A percentile compares a stretch with the other conserved stretches of the same genome.
phyloP scores from a whole-genome alignment of 257 asterid genomes.

The Leptodermis oblonga region DNA sequence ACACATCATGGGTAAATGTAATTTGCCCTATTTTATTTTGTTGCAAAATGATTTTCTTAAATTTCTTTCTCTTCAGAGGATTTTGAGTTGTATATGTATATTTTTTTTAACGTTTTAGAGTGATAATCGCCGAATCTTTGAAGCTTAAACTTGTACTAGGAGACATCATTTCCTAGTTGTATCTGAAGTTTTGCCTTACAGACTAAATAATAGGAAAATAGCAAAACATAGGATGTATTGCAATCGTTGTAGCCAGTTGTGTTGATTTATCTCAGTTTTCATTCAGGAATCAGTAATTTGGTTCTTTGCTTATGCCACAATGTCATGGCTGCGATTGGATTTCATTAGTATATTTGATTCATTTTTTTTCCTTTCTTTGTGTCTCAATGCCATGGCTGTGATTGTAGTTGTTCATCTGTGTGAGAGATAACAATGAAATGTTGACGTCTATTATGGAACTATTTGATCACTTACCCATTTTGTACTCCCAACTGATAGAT shows the following conservation, averaged over 20 bases:
- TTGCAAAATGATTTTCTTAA: neutral
- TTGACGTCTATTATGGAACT: neutral
- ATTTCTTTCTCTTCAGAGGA: neutral
- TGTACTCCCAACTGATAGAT: slow-evolving; percentile 29
- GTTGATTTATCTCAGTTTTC: neutral
- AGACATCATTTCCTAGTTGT: neutral
- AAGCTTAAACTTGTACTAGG: neutral
- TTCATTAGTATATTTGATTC: no score
- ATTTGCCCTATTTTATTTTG: no score
- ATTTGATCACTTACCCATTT: slow-evolving; percentile 6
- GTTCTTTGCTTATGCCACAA: neutral
- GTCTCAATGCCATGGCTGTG: neutral
- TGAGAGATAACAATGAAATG: neutral
- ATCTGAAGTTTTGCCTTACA: neutral
- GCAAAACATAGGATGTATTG: neutral
- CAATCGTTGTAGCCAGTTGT: neutral
- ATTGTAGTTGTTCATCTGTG: neutral
- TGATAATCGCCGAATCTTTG: neutral
- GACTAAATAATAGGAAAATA: neutral
- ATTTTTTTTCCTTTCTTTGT: neutral
- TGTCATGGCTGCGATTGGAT: no score
- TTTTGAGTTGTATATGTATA: neutral
- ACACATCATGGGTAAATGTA: no score
- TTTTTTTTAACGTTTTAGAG: neutral
- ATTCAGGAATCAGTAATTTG: neutral